Percentiles rank a stretch among this genome's conserved stretches.
Conservation (phyloP, 129 eudicot genomes). For the Apium graveolens region DNA sequence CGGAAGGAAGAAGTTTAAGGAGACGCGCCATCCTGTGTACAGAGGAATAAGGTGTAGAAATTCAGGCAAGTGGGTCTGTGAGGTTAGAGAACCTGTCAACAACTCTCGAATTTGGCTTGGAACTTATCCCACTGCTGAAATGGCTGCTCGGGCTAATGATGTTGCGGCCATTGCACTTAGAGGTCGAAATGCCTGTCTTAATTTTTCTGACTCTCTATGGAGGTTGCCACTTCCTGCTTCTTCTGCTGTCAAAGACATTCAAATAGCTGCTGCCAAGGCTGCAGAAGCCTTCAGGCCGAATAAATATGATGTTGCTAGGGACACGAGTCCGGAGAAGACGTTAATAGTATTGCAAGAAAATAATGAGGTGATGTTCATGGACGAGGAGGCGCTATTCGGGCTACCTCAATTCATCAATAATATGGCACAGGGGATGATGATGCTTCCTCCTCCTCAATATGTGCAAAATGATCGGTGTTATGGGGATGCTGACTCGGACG, state of each 20-base stretch:
- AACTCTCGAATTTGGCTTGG: not conserved
- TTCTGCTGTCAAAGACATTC: not conserved
- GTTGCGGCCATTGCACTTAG: not conserved
- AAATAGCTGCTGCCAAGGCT: not conserved
- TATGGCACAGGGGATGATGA: conserved; percentile 38
- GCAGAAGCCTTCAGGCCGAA: not conserved
- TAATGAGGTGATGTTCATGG: not conserved
- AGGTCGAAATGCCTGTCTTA: not conserved
- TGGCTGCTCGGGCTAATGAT: too few species aligned
- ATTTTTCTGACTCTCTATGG: not conserved
- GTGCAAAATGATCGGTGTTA: not conserved
- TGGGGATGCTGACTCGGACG: not conserved
- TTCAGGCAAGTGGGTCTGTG: conserved; percentile 10
- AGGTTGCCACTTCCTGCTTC: conserved; percentile 5
- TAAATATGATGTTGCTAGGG: not conserved
- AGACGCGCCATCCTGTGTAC: conserved; percentile 6
- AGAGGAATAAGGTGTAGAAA: not conserved
- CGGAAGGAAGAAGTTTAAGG: conserved; percentile 1
- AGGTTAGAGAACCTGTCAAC: not conserved
- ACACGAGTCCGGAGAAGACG: not conserved
- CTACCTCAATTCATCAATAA: conserved; percentile 28
- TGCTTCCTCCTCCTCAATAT: conserved; percentile 1
- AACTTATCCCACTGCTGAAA: too few species aligned
- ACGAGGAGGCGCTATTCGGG: conserved; percentile 31
- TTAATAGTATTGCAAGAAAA: not conserved